Percentiles rank a stretch among this genome's conserved stretches.
These are phyloP conservation scores for Pythium plurisporium DNA, from an alignment of 352 stramenopile genomes.

Conservation along the genomic window DNA sequence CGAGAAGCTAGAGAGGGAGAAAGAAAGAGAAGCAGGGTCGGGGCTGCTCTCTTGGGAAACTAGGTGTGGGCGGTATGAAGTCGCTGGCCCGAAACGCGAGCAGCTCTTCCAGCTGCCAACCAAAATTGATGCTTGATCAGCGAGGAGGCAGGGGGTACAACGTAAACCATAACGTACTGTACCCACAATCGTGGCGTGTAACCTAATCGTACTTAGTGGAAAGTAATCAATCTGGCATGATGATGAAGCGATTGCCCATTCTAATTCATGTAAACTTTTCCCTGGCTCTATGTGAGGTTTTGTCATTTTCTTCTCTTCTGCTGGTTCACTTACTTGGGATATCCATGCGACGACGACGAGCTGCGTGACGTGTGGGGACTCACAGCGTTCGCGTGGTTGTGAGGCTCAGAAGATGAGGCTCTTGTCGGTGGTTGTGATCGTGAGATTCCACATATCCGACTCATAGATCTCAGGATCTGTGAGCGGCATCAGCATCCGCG, in stretches of 20 bases:
- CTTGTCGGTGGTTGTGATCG: constrained; percentile 27
- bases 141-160: constrained; percentile 1
- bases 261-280: neutral
- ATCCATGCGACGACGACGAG: neutral
- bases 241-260: too few relatives aligned
- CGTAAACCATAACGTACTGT: too few relatives aligned
- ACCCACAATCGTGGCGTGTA: neutral
- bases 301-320: neutral
- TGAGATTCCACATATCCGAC: constrained; percentile 79
- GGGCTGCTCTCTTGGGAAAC: neutral
- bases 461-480: constrained; percentile 79
- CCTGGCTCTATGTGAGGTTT: neutral
- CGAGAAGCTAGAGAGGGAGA: neutral
- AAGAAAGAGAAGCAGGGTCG: neutral
- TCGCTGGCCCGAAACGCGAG: neutral
- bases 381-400: neutral
- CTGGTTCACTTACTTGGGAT: neutral
- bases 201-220: constrained; percentile 16
- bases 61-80: constrained; percentile 4
- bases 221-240: too few relatives aligned
- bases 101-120: constrained; percentile 22
- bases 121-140: constrained; percentile 21
- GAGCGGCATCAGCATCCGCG: constrained; percentile 61
- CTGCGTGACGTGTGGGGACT: neutral
- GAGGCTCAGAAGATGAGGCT: constrained; percentile 19